These are phyloP conservation scores for Epichloe aotearoae DNA, from an alignment of 2,329 filamentous ascomycete species.

Conservation along the genomic window DNA sequence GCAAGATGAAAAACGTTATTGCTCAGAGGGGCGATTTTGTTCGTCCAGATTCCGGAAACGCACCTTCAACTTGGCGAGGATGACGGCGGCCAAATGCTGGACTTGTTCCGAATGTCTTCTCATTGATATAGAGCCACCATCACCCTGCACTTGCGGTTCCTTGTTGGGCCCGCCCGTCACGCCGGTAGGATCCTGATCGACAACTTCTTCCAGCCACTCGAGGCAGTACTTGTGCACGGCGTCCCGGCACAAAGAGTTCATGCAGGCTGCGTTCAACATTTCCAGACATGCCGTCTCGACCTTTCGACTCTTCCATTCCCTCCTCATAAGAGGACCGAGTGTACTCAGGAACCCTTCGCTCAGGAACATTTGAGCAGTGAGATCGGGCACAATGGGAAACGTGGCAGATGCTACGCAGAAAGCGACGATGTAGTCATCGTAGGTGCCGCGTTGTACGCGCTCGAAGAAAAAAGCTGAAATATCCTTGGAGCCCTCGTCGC, in stretches of 20 bases:
- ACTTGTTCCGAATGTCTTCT: slow-evolving; percentile 47
- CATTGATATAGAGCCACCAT: slow-evolving; percentile 46
- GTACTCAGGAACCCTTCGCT: slow-evolving; percentile 74
- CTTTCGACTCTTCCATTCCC: slow-evolving; percentile 71
- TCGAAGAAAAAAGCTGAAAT: slow-evolving; percentile 64
- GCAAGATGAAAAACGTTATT: neutral
- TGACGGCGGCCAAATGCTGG: slow-evolving; percentile 56
- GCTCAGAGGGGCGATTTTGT: neutral
- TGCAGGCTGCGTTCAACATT: slow-evolving; percentile 82
- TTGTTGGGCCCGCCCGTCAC: slow-evolving; percentile 34
- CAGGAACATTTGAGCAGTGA: slow-evolving; percentile 68
- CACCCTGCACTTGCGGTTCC: slow-evolving; percentile 44
- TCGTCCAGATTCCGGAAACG: neutral
- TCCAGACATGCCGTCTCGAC: slow-evolving; percentile 80
- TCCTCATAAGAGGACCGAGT: slow-evolving; percentile 62
- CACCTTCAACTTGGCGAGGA: slow-evolving; percentile 58
- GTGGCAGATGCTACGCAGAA: slow-evolving; percentile 85
- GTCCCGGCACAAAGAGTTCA: slow-evolving; percentile 69
- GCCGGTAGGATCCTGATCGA: slow-evolving; percentile 56
- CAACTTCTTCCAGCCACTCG: slow-evolving; percentile 76
- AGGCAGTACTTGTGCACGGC: slow-evolving; percentile 74
- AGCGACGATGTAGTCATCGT: slow-evolving; percentile 79
- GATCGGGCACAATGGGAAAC: slow-evolving; percentile 71
- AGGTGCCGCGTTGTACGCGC: slow-evolving; percentile 58
- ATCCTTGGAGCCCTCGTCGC: slow-evolving; percentile 54